Evolutionary conservation across 2,329 filamentous ascomycete genomes (phyloP).

Genomic region (Pseudopyrenochaeta lycopersici): DNA sequence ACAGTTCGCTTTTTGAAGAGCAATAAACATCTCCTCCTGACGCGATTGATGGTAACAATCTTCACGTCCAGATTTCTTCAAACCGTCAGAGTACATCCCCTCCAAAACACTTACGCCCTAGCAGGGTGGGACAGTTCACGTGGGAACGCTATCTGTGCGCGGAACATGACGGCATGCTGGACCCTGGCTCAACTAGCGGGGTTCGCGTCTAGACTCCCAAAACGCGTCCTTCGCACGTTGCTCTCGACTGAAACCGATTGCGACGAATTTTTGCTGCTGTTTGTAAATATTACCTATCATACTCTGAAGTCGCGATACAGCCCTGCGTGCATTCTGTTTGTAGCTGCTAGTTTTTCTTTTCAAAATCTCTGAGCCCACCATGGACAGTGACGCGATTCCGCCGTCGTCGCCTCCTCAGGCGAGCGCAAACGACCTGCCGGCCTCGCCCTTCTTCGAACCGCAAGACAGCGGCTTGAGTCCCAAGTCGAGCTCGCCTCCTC

Average conservation of each 20-base stretch:
- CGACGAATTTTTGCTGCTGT: too few relatives aligned
- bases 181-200: constrained; percentile 22
- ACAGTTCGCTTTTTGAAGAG: too few relatives aligned
- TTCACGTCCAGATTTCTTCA: too few relatives aligned
- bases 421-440: constrained; percentile 26
- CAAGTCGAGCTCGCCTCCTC: constrained; percentile 44
- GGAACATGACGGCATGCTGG: constrained; percentile 25
- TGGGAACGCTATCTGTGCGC: constrained; percentile 22
- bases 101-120: too few relatives aligned
- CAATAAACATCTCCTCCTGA: too few relatives aligned
- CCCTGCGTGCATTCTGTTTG: neutral
- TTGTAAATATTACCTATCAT: too few relatives aligned
- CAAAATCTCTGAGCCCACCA: constrained; percentile 4
- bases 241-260: neutral
- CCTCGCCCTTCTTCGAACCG: constrained; percentile 37
- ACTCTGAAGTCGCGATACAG: too few relatives aligned
- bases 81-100: too few relatives aligned
- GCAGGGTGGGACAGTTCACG: constrained; percentile 20
- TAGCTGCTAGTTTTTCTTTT: neutral
- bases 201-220: constrained; percentile 17
- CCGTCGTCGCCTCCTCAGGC: constrained; percentile 35
- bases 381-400: constrained; percentile 33
- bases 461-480: constrained; percentile 25
- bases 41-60: too few relatives aligned
- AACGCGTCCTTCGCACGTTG: constrained; percentile 16